A percentile compares a stretch with the other conserved stretches of the same genome.
phyloP scores from a whole-genome alignment of 2,329 filamentous ascomycete genomes.

The Mycocentrospora acerina region DNA sequence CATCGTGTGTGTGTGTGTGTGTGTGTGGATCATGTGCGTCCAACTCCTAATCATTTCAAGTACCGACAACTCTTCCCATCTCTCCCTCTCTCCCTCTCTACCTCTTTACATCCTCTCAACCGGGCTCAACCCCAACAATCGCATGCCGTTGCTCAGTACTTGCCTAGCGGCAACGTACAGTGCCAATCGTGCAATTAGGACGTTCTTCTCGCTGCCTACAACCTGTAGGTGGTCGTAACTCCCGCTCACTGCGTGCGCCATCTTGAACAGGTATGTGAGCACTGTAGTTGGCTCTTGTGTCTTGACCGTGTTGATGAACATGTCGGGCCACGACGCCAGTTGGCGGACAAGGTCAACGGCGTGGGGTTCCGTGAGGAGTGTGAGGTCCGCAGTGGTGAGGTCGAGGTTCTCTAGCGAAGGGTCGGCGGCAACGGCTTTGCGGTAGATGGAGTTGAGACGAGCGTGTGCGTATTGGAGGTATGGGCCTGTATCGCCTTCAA shows the following conservation, averaged over 20 bases:
- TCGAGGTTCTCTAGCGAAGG: slow-evolving; percentile 57
- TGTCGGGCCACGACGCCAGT: slow-evolving; percentile 83
- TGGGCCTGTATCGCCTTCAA: slow-evolving; percentile 82
- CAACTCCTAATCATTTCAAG: too few relatives aligned
- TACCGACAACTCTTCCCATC: too few relatives aligned
- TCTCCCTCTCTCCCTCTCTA: too few relatives aligned
- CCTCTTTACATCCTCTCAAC: slow-evolving; percentile 61
- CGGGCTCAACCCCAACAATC: slow-evolving; percentile 73
- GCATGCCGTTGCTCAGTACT: slow-evolving; percentile 82
- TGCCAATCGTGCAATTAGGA: slow-evolving; percentile 65
- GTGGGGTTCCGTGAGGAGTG: slow-evolving; percentile 69
- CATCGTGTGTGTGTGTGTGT: too few relatives aligned
- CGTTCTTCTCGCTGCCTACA: slow-evolving; percentile 72
- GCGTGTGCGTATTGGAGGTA: slow-evolving; percentile 77
- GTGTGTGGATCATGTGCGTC: too few relatives aligned
- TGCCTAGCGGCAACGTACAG: slow-evolving; percentile 75
- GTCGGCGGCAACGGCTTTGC: slow-evolving; percentile 53
- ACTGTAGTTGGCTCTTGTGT: slow-evolving; percentile 74
- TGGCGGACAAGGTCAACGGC: slow-evolving; percentile 72
- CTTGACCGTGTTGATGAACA: slow-evolving; percentile 79
- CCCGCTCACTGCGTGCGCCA: slow-evolving; percentile 77
- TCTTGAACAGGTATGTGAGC: slow-evolving; percentile 77
- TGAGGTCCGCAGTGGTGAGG: slow-evolving; percentile 67
- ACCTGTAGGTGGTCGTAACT: slow-evolving; percentile 83
- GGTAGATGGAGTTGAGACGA: slow-evolving; percentile 42